Evolutionary conservation across 2,329 filamentous ascomycete genomes (phyloP).

Genomic region (Fusarium phyllophilum): DNA sequence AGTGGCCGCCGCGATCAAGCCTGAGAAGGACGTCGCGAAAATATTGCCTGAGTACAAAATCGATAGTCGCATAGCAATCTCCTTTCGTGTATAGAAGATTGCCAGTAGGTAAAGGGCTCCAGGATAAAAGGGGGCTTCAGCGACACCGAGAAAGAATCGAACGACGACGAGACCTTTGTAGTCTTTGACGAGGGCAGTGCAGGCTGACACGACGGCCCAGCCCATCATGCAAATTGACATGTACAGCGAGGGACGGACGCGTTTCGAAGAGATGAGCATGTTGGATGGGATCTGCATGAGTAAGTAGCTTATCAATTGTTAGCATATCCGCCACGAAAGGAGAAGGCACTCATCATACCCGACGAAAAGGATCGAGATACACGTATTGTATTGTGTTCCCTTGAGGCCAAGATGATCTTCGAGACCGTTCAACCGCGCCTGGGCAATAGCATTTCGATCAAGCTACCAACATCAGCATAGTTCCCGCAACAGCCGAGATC

Average conservation of each 20-base stretch:
- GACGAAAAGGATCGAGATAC: slow-evolving; percentile 50
- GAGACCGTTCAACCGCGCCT: slow-evolving; percentile 64
- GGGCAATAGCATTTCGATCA: slow-evolving; percentile 67
- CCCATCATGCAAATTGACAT: slow-evolving; percentile 51
- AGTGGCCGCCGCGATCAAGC: slow-evolving; percentile 56
- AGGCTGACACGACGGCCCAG: slow-evolving; percentile 55
- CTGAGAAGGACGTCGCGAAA: slow-evolving; percentile 52
- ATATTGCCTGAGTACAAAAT: slow-evolving; percentile 46
- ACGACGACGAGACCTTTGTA: slow-evolving; percentile 47
- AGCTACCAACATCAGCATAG: slow-evolving; percentile 39
- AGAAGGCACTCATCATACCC: slow-evolving; percentile 44
- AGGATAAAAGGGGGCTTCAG: slow-evolving; percentile 66
- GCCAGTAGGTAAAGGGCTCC: slow-evolving; percentile 54
- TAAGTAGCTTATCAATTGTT: slow-evolving; percentile 21
- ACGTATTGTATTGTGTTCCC: slow-evolving; percentile 49
- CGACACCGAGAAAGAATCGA: slow-evolving; percentile 57
- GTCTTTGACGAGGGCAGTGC: slow-evolving; percentile 56
- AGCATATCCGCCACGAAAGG: background rate
- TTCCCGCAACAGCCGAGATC: rapidly evolving
- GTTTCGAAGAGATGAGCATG: slow-evolving; percentile 49
- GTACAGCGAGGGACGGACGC: slow-evolving; percentile 56
- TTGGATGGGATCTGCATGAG: slow-evolving; percentile 53
- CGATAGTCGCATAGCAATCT: slow-evolving; percentile 48
- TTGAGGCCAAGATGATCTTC: slow-evolving; percentile 61
- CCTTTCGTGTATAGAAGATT: slow-evolving; percentile 53